Base-by-base conservation (phyloP, 2,329 filamentous ascomycete genomes). In the Microdochium trichocladiopsis region DNA sequence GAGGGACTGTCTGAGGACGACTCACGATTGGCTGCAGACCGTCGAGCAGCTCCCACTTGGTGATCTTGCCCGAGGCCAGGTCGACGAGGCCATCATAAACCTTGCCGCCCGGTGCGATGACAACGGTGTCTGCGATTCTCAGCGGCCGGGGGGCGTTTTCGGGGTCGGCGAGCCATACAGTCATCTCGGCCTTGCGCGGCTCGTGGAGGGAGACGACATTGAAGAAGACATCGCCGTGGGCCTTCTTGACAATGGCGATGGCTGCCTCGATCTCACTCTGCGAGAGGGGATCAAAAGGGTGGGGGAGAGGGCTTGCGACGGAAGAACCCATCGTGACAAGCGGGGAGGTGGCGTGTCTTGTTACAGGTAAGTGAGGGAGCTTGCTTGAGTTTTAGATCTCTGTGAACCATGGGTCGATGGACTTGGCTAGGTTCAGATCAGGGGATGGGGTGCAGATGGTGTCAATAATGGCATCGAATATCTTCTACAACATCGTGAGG, bases 181-280 rank as follows among this genome's bases (percentile, higher is more conserved):
- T 76, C 88, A 95, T 91, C 61, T 90, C 84, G 47, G 79, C 83
- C 76, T 96, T 96, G 57, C 86, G 86, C 49, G 91, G 91, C 74
- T 96, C 91, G 61, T 84, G 86, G 25, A 95, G 75, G 2, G 89
- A 88, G 52, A 96, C 85, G 2, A 91, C 88, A 73, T 96, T 94
- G 80, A 92, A 96, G 68, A 84, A 83, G 54, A 95, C 77, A 49
- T 86, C 76, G 53, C 82, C 76, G 66, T 95, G 77, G 54, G 86
- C 77, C 60, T 85, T 82, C 55, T 83, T 84, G 57, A 95, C 77
- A 28, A 89, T 73, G 1, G 78, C 72, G 50, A 91, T 86, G 6
- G 84, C 83, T 21, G 78, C 71, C 60, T 87, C 84, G 60, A 95
- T 95, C 69, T 95, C 91, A 2, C 74, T 69, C 10, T 78, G 74